Base-by-base conservation (phyloP, 148 eudicot genomes). In the Chenopodium quinoa region DNA sequence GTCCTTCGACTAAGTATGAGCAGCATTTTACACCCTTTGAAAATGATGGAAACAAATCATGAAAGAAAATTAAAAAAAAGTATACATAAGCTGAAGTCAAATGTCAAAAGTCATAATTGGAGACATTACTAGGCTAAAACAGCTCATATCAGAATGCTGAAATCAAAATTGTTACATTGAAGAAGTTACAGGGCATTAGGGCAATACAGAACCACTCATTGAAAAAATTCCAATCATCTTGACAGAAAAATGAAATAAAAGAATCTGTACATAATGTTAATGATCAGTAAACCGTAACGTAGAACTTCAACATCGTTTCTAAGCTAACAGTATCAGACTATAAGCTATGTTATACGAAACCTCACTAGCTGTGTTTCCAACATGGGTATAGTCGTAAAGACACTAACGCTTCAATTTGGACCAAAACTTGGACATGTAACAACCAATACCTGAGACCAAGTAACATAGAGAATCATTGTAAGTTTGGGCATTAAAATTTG, bases 261-360 rank as follows among this genome's bases (percentile, higher is more conserved):
- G 73, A 71, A 80, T 65, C 75, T 80, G 74, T 80, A 84, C 83
- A 80, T 44, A 23, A 23, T 80, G 80, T 64, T 58, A 52, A 63
- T 60, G 29, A 37, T 7, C 46, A 71, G 48, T 25, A 44, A 10
- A 40, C 6, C 44, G 44, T 40, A 40, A 27, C 2, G 23, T 6
- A 14, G 29, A 68, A 58, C 32, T 34, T 31, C 23, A 44, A 27
- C 66, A 62, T 7, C 4, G 4, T 13, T 54, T 54, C 58, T 4
- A 56, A 56, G 62, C 17, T 56, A 2, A 56, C 22, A 56, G 22
- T 17, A 16, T 3, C 25, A 62, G 9, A 56, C 20, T 56, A 3
- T 16, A 10, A 62, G 9, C 66, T 22, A 62, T 58, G 63, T 19
- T 17, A 22, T 25, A 20, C 9, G 25, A 11, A 62, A 27, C 27